Base-by-base conservation (phyloP, 192 early-diverging fungal species). In the Endogone sp. region DNA sequence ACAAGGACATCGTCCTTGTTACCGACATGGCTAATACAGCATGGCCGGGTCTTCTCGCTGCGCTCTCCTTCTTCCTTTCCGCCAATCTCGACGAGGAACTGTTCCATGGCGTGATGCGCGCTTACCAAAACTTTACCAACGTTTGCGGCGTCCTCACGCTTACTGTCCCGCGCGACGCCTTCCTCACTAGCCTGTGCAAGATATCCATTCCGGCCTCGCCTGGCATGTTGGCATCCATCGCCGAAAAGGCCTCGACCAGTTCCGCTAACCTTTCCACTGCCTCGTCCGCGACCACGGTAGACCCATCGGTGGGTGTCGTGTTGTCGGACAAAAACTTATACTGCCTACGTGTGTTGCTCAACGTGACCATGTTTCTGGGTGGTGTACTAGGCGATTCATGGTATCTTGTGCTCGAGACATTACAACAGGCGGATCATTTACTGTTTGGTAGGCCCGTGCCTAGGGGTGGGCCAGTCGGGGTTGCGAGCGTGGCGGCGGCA, bases 181-280 rank as follows among this genome's bases (percentile, higher is more conserved):
- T 97, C 67, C 65, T 99, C 55, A 84, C 89, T 2, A 84, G 89
- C 37, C 83, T 98, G n/a, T 96, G 94, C 70, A 92, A 93, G 67
- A 84, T 85, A 57, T 86, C 90, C n/a, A 74, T 96, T 25, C 95
- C 97, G 6, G 72, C 81, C n/a, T 77, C 73, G 8, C 76, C 84
- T 20, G 67, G 76, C 11, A 30, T 83, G n/a, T 28, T 60, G 6
- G 4, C 22, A 6, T 60, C 59, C 59, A 8, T 22, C 0, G 1
- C 27, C 27, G 37, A 49, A 6, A 49, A 49, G 37, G 16, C 16
- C 37, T 49, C 16, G 9, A 49, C 37, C 24, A 26, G 24, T 10
- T 22, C 10, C 59, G 21, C 27, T 23, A 22, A 8, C 2, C 6
- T 21, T 26, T 8, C 59, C 24, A 10, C 27, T 23, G 59, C 26